phyloP scores from a whole-genome alignment of 192 early-diverging fungal species.

The Backusella sp. region DNA sequence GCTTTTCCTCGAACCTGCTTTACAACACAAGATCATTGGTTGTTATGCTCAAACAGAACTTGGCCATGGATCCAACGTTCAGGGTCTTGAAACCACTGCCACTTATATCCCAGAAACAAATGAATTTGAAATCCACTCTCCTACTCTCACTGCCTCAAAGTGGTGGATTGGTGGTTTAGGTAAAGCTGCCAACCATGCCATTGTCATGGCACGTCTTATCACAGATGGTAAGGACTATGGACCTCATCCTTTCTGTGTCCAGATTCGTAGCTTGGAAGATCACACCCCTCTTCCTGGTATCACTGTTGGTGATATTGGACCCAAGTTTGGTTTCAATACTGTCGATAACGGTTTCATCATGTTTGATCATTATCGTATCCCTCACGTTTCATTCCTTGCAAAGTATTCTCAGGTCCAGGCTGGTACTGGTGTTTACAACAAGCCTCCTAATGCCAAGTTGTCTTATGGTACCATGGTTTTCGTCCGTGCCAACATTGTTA shows the following conservation, averaged over 20 bases:
- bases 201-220: constrained; percentile 82
- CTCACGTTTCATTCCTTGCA: constrained; percentile 74
- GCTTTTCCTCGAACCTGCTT: constrained; percentile 70
- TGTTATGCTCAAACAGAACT: constrained; percentile 85
- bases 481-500: constrained; percentile 76
- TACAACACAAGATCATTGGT: constrained; percentile 75
- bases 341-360: constrained; percentile 87
- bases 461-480: constrained; percentile 86
- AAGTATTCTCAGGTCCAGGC: constrained; percentile 70
- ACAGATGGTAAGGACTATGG: constrained; percentile 74
- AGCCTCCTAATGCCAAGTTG: constrained; percentile 78
- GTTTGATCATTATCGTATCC: constrained; percentile 80
- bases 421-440: constrained; percentile 64
- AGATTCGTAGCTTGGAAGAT: constrained; percentile 70
- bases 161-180: constrained; percentile 90
- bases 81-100: constrained; percentile 87
- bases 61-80: constrained; percentile 79
- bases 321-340: constrained; percentile 84
- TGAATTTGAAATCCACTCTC: constrained; percentile 85
- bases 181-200: constrained; percentile 75
- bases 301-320: constrained; percentile 85
- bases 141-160: constrained; percentile 74
- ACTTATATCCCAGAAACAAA: constrained; percentile 80
- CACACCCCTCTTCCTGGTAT: constrained; percentile 76
- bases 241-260: constrained; percentile 79